Evolutionary conservation across 225 moss, liverwort and hornwort species (phyloP).

Genomic region (Antitrichia curtipendula): DNA sequence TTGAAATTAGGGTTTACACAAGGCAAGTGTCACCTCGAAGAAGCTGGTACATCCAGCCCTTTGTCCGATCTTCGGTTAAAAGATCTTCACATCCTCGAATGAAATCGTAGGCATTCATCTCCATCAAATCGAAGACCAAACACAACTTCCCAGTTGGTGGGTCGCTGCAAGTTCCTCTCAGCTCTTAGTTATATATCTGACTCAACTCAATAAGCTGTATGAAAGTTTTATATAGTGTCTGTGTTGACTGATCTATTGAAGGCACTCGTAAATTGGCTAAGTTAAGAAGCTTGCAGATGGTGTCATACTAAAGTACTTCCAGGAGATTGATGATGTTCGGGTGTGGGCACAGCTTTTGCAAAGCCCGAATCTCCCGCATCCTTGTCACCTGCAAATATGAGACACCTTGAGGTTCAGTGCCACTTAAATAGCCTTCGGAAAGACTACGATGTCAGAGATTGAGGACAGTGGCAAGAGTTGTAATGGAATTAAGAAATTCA

Average conservation of each 20-base stretch:
- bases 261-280: background rate
- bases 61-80: slow-evolving; percentile 50
- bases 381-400: slow-evolving; percentile 36
- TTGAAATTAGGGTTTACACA: background rate
- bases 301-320: slow-evolving; percentile 60
- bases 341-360: slow-evolving; percentile 64
- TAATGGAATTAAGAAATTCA: background rate
- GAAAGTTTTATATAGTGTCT: background rate
- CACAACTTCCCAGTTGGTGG: slow-evolving; percentile 51
- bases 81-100: slow-evolving; percentile 49
- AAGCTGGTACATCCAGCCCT: slow-evolving; percentile 67
- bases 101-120: slow-evolving; percentile 78
- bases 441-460: background rate
- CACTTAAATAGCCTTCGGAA: background rate
- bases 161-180: slow-evolving; percentile 26
- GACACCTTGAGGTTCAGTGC: background rate
- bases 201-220: background rate
- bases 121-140: slow-evolving; percentile 80
- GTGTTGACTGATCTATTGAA: background rate
- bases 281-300: background rate
- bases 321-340: slow-evolving; percentile 80
- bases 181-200: background rate
- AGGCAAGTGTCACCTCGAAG: slow-evolving; percentile 43
- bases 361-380: slow-evolving; percentile 63
- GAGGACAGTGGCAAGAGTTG: background rate